Evolutionary conservation across 257 asterid species (phyloP), one percentile per base, ranked within the genome.

Genomic region (Gentiana macrophylla): DNA sequence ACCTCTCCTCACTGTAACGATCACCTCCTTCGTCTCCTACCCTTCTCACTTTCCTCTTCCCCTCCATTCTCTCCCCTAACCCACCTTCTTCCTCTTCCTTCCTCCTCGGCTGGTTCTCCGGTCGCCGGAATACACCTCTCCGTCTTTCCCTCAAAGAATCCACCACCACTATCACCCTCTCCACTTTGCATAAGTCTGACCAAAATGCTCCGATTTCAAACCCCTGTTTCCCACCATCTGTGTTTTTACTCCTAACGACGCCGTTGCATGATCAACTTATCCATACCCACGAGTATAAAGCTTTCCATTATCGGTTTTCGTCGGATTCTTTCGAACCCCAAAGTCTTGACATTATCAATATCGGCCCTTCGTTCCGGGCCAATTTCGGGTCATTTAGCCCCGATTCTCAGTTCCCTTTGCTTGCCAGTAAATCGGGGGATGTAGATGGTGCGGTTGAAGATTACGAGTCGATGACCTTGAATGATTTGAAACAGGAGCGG

Each of bases 201-300:
- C 24, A 24, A 24, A 24, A 24, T 24, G 1, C 24, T 86, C 9
- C 38, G 3, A 37, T 72, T 3, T 62, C 46, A 50, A 60, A 59
- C 66, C 73, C 84, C 47, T 65, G 81, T 12, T 80, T 80, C n/a
- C 46, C 80, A 50, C 91, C 97, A 0, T 81, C 84, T 8, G 62
- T 90, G 32, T 83, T 91, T 76, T 80, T 91, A 68, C 82, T 91
- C 53, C 35, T 91, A 43, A 74, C 96, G 57, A 79, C 95, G 48
- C 98, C 98, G 41, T 59, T 77, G 46, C 93, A 83, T 1, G 97
- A 87, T 4, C 89, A 91, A 43, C 11, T 83, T 7, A 81, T 84
- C 37, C 98, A 87, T 62, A 91, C 98, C 51, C 88, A 74, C 12
- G 95, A 90, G 56, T 90, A 90, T 73, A 86, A 72, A 72, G 93